A percentile compares a stretch with the other conserved stretches of the same genome.
These are phyloP conservation scores for Lentinula guzmanii DNA, from an alignment of 768 basidiomycete genomes.

Conservation along the genomic window DNA sequence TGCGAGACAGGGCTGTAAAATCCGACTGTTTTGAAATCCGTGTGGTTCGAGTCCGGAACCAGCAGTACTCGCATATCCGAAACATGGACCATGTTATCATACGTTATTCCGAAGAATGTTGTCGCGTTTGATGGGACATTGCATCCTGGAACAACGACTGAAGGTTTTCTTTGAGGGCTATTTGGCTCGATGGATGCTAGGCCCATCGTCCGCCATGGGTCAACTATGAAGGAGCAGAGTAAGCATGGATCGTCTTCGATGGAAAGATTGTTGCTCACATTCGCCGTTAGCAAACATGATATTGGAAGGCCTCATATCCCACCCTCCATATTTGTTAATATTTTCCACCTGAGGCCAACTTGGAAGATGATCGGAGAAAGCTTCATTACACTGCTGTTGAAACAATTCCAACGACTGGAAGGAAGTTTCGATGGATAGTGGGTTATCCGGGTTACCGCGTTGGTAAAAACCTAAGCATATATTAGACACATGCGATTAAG, in stretches of 20 bases:
- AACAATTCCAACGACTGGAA: constrained; percentile 39
- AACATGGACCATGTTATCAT: constrained; percentile 43
- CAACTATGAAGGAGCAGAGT: constrained; percentile 23
- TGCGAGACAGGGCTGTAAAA: constrained; percentile 44
- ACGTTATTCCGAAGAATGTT: constrained; percentile 41
- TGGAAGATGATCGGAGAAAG: constrained; percentile 32
- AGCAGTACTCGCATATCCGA: constrained; percentile 42
- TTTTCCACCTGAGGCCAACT: constrained; percentile 34
- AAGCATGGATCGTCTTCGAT: not conserved
- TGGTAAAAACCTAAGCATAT: constrained; percentile 36
- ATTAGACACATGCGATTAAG: not conserved
- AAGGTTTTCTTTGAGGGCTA: constrained; percentile 35
- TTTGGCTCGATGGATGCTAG: constrained; percentile 42
- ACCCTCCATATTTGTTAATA: constrained; percentile 46
- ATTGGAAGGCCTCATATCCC: constrained; percentile 45
- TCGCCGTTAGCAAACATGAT: constrained; percentile 44
- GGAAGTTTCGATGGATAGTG: constrained; percentile 41
- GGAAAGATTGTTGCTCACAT: constrained; percentile 23
- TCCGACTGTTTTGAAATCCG: constrained; percentile 41
- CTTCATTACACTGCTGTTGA: constrained; percentile 36
- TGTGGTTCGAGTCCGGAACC: constrained; percentile 40
- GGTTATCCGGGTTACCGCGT: constrained; percentile 37
- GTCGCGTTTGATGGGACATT: constrained; percentile 24
- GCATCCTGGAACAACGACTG: constrained; percentile 35
- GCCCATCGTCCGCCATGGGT: constrained; percentile 48